Conservation (phyloP, 345 rosid species). For the Euphorbia tirucalli region DNA sequence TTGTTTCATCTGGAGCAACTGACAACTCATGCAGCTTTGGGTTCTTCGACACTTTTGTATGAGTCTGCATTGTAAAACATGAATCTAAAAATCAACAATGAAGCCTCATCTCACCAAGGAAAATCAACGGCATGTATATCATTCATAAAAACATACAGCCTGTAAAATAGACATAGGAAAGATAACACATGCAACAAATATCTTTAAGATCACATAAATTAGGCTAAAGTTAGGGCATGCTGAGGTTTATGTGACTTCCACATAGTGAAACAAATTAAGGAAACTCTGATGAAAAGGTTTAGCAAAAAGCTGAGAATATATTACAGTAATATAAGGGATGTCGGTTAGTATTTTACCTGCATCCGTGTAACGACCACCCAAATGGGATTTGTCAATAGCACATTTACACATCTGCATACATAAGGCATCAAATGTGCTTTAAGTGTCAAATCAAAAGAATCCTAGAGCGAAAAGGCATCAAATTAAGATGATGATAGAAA, state of each 20-base stretch:
- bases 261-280: conserved; percentile 4
- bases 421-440: conserved; percentile 19
- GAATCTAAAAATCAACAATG: conserved; percentile 8
- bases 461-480: background rate
- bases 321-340: conserved; percentile 8
- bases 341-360: conserved; percentile 67
- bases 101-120: background rate
- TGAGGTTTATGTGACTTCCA: background rate
- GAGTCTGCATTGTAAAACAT: conserved; percentile 64
- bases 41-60: conserved; percentile 52
- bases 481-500: background rate
- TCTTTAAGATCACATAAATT: background rate
- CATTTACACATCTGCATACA: conserved; percentile 72
- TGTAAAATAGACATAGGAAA: background rate
- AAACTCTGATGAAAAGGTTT: background rate
- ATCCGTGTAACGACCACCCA: conserved; percentile 97
- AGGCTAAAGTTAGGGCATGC: background rate
- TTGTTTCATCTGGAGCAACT: conserved; percentile 41
- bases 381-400: conserved; percentile 87
- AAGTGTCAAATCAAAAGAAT: conserved; percentile 11
- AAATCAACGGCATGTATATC: background rate
- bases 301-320: background rate
- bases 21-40: conserved; percentile 25
- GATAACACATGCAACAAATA: background rate
- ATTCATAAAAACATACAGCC: background rate